A percentile compares a stretch with the other conserved stretches of the same genome.
Evolutionary conservation across 2,329 filamentous ascomycete species (phyloP).

Genomic region (Cladophialophora carrionii): DNA sequence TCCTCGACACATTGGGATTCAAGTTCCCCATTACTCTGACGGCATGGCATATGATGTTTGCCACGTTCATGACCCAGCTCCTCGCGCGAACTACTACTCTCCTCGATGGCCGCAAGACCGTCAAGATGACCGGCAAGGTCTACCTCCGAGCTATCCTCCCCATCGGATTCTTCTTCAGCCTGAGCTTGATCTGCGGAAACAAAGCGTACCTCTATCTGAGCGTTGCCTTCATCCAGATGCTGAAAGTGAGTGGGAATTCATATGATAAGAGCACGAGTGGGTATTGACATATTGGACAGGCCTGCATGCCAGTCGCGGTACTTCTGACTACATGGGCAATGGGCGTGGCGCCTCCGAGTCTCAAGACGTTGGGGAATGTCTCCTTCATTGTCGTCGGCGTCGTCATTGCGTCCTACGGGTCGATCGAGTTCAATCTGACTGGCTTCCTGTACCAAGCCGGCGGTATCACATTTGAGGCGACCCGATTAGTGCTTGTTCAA

Average conservation of each 20-base stretch:
- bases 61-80: conserved; percentile 90
- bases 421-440: conserved; percentile 77
- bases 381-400: conserved; percentile 94
- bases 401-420: conserved; percentile 88
- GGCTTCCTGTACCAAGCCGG: conserved; percentile 69
- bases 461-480: conserved; percentile 78
- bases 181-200: conserved; percentile 96
- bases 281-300: conserved; percentile 56
- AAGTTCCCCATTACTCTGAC: conserved; percentile 61
- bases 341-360: conserved; percentile 78
- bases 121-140: conserved; percentile 94
- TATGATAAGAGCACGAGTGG: conserved; percentile 34
- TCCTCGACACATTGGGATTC: conserved; percentile 72
- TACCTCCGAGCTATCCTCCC: conserved; percentile 93
- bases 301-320: conserved; percentile 91
- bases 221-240: conserved; percentile 98
- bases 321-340: conserved; percentile 87
- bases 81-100: conserved; percentile 86
- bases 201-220: conserved; percentile 92
- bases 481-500: conserved; percentile 83
- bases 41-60: conserved; percentile 93
- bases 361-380: conserved; percentile 88
- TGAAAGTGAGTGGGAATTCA: conserved; percentile 71
- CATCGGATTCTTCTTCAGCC: conserved; percentile 92
- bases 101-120: conserved; percentile 90